A percentile compares a stretch with the other conserved stretches of the same genome.
phyloP scores from a whole-genome alignment of 106 monocot genomes.

The Phalaenopsis aphrodite region DNA sequence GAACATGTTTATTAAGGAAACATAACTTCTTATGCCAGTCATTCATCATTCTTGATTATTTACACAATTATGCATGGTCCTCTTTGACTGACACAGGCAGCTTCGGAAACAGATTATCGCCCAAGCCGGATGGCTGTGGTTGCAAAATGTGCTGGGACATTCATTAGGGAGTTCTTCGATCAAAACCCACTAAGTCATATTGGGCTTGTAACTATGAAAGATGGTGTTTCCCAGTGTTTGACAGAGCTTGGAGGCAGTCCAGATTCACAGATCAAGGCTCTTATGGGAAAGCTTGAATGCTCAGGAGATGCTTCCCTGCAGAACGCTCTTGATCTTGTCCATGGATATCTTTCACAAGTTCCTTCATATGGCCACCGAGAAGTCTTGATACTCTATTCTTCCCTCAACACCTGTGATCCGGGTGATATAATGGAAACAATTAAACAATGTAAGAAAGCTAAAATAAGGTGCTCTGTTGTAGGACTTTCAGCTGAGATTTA shows the following conservation, averaged over 20 bases:
- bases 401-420: conserved; percentile 93
- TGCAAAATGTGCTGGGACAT: conserved; percentile 65
- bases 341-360: conserved; percentile 65
- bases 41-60: neutral
- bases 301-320: conserved; percentile 90
- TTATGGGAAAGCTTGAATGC: conserved; percentile 93
- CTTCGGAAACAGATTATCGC: conserved; percentile 79
- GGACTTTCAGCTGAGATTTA: conserved; percentile 88
- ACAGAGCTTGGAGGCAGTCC: conserved; percentile 92
- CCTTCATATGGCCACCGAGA: conserved; percentile 96
- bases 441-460: conserved; percentile 74
- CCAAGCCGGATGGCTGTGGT: conserved; percentile 86
- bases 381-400: conserved; percentile 83
- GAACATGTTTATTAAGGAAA: neutral
- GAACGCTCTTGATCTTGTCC: conserved; percentile 86
- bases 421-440: conserved; percentile 90
- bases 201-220: conserved; percentile 78
- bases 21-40: neutral
- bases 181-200: conserved; percentile 95
- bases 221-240: conserved; percentile 81
- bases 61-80: neutral
- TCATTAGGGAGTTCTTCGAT: conserved; percentile 94
- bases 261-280: conserved; percentile 84
- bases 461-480: conserved; percentile 88
- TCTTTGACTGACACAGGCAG: conserved; percentile 52